These are phyloP conservation scores for Dryadomyces quercivorus DNA, from an alignment of 2,329 filamentous ascomycete genomes.

Conservation along the genomic window DNA sequence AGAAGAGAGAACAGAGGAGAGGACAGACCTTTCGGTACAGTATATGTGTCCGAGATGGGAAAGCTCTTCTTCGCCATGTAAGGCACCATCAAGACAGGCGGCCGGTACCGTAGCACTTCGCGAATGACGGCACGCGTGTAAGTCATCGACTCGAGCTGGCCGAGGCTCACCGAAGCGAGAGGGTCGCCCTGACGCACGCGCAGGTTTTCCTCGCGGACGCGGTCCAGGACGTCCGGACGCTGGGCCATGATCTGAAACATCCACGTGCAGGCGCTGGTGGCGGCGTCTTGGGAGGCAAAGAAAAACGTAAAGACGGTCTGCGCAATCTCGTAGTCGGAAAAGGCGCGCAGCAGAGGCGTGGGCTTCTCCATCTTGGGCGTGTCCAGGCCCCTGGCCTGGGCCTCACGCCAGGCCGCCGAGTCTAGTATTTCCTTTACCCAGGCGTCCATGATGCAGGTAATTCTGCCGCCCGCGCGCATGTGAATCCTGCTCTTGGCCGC, in stretches of 20 bases:
- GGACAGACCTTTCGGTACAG: conserved; percentile 65
- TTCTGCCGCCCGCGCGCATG: conserved; percentile 76
- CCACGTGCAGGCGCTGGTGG: conserved; percentile 87
- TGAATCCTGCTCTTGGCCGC: conserved; percentile 86
- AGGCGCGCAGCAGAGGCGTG: conserved; percentile 67
- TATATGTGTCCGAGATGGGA: conserved; percentile 77
- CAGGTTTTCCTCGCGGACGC: conserved; percentile 84
- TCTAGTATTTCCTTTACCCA: conserved; percentile 87
- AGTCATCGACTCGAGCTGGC: conserved; percentile 75
- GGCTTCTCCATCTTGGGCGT: conserved; percentile 69
- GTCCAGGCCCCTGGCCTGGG: conserved; percentile 57
- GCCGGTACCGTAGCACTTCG: conserved; percentile 84
- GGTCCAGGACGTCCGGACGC: conserved; percentile 81
- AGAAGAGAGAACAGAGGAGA: not conserved
- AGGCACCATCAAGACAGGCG: conserved; percentile 93
- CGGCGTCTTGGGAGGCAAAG: conserved; percentile 95
- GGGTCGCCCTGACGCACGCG: conserved; percentile 62
- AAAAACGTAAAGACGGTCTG: conserved; percentile 94
- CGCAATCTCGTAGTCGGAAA: conserved; percentile 81
- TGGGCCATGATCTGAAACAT: conserved; percentile 90
- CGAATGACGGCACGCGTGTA: conserved; percentile 89
- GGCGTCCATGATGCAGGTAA: conserved; percentile 88
- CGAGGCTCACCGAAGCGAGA: conserved; percentile 60
- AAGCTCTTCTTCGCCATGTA: conserved; percentile 93
- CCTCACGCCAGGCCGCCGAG: conserved; percentile 69